phyloP scores from a whole-genome alignment of 2,329 filamentous ascomycete genomes.

The Ophiocordyceps camponoti-rufipedis region DNA sequence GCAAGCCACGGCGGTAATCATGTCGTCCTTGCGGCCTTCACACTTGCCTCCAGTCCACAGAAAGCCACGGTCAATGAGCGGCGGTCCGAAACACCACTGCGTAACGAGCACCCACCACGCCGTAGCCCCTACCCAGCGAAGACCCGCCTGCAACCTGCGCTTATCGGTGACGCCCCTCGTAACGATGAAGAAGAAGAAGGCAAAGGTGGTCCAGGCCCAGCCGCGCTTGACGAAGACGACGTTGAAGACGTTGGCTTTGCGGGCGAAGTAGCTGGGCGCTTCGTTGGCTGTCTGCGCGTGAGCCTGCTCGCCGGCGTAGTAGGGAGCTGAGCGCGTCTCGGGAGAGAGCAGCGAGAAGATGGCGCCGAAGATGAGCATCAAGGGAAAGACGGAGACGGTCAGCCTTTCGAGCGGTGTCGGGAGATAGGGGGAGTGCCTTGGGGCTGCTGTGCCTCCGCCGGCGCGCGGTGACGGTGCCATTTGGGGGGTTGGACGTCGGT shows the following conservation, averaged over 20 bases:
- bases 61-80: slow-evolving; percentile 81
- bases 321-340: slow-evolving; percentile 42
- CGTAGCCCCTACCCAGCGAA: slow-evolving; percentile 59
- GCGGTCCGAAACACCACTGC: slow-evolving; percentile 91
- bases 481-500: no score
- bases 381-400: slow-evolving; percentile 54
- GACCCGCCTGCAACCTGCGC: slow-evolving; percentile 32
- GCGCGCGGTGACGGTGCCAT: no score
- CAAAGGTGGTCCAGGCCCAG: slow-evolving; percentile 76
- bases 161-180: slow-evolving; percentile 9
- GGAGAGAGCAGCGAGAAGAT: slow-evolving; percentile 67
- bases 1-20: slow-evolving; percentile 62
- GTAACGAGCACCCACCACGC: slow-evolving; percentile 70
- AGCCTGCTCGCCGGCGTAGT: slow-evolving; percentile 43
- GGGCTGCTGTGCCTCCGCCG: no score
- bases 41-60: slow-evolving; percentile 77
- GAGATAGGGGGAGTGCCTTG: slow-evolving; percentile 36
- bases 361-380: slow-evolving; percentile 62
- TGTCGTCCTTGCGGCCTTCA: slow-evolving; percentile 31
- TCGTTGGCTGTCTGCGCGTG: slow-evolving; percentile 35
- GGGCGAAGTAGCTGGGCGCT: slow-evolving; percentile 76
- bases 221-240: slow-evolving; percentile 84
- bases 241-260: slow-evolving; percentile 87
- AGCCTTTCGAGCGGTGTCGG: slow-evolving; percentile 51
- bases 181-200: slow-evolving; percentile 51